Percentiles rank a stretch among this genome's conserved stretches.
phyloP scores from a whole-genome alignment of 1,139 yeast species.

The Candida freyschussii region DNA sequence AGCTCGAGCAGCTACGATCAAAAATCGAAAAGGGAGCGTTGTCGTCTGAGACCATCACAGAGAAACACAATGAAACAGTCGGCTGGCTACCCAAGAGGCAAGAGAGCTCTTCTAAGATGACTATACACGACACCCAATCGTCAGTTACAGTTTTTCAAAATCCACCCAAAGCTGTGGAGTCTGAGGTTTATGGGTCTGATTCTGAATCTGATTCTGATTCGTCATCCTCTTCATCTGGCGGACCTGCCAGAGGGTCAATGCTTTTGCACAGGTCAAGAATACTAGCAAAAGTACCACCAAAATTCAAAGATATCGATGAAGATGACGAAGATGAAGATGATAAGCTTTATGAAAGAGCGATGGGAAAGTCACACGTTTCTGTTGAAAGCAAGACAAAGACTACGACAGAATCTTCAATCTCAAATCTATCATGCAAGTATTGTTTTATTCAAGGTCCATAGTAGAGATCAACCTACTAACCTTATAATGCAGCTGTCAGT shows the following conservation, averaged over 20 bases:
- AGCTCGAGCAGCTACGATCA: slow-evolving; percentile 35
- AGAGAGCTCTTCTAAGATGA: not conserved
- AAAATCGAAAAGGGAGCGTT: slow-evolving; percentile 28
- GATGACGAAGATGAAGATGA: slow-evolving; percentile 14
- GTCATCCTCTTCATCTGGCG: slow-evolving; percentile 9
- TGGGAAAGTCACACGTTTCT: slow-evolving; percentile 1
- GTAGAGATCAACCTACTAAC: no score
- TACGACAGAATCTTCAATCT: slow-evolving; percentile 17
- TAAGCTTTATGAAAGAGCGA: not conserved
- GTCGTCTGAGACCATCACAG: slow-evolving; percentile 16
- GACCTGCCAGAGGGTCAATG: slow-evolving; percentile 13
- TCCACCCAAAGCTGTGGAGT: no score
- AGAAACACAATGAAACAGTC: slow-evolving; percentile 3
- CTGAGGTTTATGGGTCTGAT: not conserved
- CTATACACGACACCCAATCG: not conserved
- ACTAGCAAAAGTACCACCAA: slow-evolving; percentile 18
- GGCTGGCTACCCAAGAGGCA: not conserved
- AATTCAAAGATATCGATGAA: slow-evolving; percentile 18
- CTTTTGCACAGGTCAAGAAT: slow-evolving; percentile 23
- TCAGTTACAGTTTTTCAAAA: no score
- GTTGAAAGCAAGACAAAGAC: not conserved
- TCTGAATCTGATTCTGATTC: slow-evolving; percentile 5
- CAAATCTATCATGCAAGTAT: slow-evolving; percentile 24
- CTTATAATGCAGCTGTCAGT: slow-evolving; percentile 29
- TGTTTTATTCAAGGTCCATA: slow-evolving; percentile 5